These are phyloP conservation scores for Colletotrichum abscissum DNA, from an alignment of 2,329 filamentous ascomycete genomes.

Conservation along the genomic window DNA sequence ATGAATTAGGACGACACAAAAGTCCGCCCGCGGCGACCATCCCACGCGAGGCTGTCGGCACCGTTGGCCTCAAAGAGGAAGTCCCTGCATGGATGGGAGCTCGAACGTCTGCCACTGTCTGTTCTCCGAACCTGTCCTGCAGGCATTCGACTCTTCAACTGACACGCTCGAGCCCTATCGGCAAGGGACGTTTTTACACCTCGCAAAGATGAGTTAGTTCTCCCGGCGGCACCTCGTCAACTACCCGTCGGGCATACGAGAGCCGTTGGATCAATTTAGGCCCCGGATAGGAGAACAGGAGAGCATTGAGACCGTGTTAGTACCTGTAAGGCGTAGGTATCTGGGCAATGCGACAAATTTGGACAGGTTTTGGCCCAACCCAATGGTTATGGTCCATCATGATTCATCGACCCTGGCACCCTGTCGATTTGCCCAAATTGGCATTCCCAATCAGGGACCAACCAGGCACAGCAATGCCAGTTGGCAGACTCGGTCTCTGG, in stretches of 20 bases:
- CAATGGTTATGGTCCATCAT: conserved; percentile 9
- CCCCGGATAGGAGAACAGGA: background rate
- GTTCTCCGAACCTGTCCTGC: conserved; percentile 29
- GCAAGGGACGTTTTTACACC: background rate
- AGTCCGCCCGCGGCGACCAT: conserved; percentile 24
- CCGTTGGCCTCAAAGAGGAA: conserved; percentile 19
- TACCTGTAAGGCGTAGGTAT: background rate
- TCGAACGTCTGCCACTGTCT: conserved; percentile 24
- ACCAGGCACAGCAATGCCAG: conserved; percentile 12
- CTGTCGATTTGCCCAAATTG: conserved; percentile 21
- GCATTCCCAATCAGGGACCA: conserved; percentile 14
- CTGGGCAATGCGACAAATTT: background rate
- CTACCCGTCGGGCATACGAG: background rate
- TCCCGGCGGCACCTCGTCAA: background rate
- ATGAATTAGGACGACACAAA: conserved; percentile 29
- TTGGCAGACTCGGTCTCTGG: conserved; percentile 14
- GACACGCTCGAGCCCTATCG: background rate
- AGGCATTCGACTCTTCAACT: background rate
- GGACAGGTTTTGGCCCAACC: conserved; percentile 2
- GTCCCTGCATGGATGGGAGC: conserved; percentile 32
- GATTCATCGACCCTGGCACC: conserved; percentile 33
- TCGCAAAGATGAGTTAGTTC: background rate
- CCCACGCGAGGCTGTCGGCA: conserved; percentile 8
- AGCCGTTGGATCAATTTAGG: background rate
- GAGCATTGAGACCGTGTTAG: background rate